Base-by-base conservation (phyloP, 2,329 filamentous ascomycete species). In the Juglanconis juglandina region DNA sequence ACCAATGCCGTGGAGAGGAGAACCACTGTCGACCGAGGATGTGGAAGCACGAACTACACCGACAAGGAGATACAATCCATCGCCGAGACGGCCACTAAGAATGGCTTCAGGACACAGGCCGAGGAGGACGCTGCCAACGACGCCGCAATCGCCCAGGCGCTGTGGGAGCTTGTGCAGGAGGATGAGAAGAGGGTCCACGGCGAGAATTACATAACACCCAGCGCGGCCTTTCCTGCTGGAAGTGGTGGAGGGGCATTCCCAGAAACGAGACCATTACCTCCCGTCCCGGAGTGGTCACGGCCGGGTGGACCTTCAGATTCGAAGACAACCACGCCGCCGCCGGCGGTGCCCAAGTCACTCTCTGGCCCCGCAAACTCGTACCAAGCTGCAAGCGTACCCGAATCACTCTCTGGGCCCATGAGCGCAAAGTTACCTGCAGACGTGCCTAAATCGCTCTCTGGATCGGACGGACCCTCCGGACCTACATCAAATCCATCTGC, bases 51-150 rank as follows among this genome's bases (percentile, higher is more conserved):
- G 11, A 87, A 83, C 41, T 83, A 85, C 51, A 84, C 86, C 63
- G 87, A 87, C 50, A 77, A 80, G n/a, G 84, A 88, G 68, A 85
- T 93, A 24, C 81, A 81, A 3, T 82, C 87, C 51, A 83, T 90
- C 42, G 80, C 79, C 14, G 83, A 90, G 56, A 77, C 77, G 61
- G 89, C 88, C 42, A 86, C 85, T 5, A 80, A 79, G 59, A 89
- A 89, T 65, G 91, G 92, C 0, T 94, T 96, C 76, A 84, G 83
- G 62, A 97, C 92, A 0, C 85, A 90, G 68, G 92, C 91, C 0
- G 91, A 96, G 66, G 90, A 96, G 71, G 92, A 96, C 58, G 88
- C 92, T 66, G 93, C 92, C 3, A 96, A 96, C 67, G 91, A 96
- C 59, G 81, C 85, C 32, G 93, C 93, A 5, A 96, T 96, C 63